Base-by-base conservation (phyloP, 495 filamentous ascomycete species). In the Hypoxylon perforatum region DNA sequence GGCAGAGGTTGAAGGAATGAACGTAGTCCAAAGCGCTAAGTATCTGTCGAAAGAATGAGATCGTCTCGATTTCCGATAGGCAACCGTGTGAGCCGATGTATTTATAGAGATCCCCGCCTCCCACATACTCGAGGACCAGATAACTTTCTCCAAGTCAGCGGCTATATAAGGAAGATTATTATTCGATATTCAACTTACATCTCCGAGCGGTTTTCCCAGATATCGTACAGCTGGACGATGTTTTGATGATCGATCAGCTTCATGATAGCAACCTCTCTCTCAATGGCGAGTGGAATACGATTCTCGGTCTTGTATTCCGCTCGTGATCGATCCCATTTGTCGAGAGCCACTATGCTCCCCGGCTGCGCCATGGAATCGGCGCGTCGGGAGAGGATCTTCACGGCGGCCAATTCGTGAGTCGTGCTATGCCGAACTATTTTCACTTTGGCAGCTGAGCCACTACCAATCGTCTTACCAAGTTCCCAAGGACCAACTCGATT, bases 181-280 rank as follows among this genome's bases (percentile, higher is more conserved):
- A 45, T n/a, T n/a, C 14, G 41, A 19, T 14, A 3, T 8, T 19
- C n/a, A 10, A 84, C 91, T 79, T 81, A 99, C 93, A 99, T 86
- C 74, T 98, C 92, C 45, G 90, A 88, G 14, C 90, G 83, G 69
- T 97, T 97, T 80, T 98, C 96, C 94, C 94, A 99, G 14, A 98
- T 91, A 77, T 98, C 96, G 71, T 91, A 91, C 8, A 99, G 77
- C 57, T 88, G 90, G 71, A 97, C 92, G 51, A 99, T 91, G 74
- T 98, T 92, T 0, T 88, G 91, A 78, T 99, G 95, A 63, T 94
- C 88, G 52, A 98, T 92, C 38, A 98, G 83, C 75, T 96, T 98
- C 88, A 98, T 94, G 60, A 99, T 94, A 9, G 92, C 91, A 38
- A 96, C 91, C 72, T 99, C 95, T 35, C 95, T 84, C 72, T 98